These are phyloP conservation scores for Teunomyces stri DNA, from an alignment of 805 yeast genomes.

Conservation along the genomic window DNA sequence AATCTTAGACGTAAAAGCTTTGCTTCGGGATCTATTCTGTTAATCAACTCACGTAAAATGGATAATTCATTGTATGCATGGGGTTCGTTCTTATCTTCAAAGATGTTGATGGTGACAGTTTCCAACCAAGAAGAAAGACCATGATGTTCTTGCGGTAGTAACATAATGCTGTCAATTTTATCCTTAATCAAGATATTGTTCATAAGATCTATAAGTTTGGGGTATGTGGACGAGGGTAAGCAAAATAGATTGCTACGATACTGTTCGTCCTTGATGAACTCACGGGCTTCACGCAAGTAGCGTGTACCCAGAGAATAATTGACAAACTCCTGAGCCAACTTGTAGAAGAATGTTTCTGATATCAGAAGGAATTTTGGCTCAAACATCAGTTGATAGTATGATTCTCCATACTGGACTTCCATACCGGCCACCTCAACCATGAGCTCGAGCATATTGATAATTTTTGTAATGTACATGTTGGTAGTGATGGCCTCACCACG, in stretches of 20 bases:
- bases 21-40: constrained; percentile 53
- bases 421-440: constrained; percentile 41
- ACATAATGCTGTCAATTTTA: constrained; percentile 55
- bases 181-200: constrained; percentile 57
- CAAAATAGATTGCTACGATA: constrained; percentile 47
- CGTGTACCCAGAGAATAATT: constrained; percentile 45
- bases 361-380: constrained; percentile 61
- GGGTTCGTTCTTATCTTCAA: constrained; percentile 6
- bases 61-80: constrained; percentile 40
- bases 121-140: constrained; percentile 60
- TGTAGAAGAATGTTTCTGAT: constrained; percentile 55
- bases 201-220: constrained; percentile 54
- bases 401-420: constrained; percentile 46
- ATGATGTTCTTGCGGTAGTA: constrained; percentile 42
- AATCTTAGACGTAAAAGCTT: constrained; percentile 49
- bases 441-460: constrained; percentile 70
- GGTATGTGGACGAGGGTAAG: constrained; percentile 52
- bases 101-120: constrained; percentile 30
- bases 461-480: constrained; percentile 55
- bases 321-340: constrained; percentile 44
- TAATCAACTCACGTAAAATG: constrained; percentile 48
- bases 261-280: constrained; percentile 62
- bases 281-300: constrained; percentile 51
- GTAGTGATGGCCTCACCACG: constrained; percentile 49
- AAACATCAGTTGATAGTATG: constrained; percentile 59